phyloP scores from a whole-genome alignment of 768 basidiomycete species.

The Chalciporus sphaerocephalus region DNA sequence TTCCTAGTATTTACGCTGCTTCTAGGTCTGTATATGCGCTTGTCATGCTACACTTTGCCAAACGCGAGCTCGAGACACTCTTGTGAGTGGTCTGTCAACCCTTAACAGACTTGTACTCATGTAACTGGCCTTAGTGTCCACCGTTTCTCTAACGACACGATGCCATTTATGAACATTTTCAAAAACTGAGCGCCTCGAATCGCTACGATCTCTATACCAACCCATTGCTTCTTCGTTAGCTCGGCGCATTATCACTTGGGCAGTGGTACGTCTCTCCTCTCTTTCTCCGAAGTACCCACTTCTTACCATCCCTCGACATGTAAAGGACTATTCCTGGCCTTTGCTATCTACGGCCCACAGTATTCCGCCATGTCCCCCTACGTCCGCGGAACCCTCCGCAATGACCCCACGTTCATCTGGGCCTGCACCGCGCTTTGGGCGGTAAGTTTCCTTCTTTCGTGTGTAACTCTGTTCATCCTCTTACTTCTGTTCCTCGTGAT shows the following conservation, averaged over 20 bases:
- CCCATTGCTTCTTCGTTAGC: conserved; percentile 40
- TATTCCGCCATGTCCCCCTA: conserved; percentile 65
- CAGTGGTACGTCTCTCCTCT: conserved; percentile 40
- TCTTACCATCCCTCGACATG: conserved; percentile 1
- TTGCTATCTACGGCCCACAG: conserved; percentile 75
- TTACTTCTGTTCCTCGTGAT: conserved; percentile 1
- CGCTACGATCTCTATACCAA: neutral
- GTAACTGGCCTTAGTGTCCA: conserved; percentile 59
- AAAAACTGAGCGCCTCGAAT: conserved; percentile 64
- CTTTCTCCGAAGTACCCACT: neutral
- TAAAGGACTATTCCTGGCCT: conserved; percentile 68
- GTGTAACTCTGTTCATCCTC: neutral
- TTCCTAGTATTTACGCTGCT: conserved; percentile 7
- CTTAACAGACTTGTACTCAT: neutral
- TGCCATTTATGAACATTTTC: conserved; percentile 83
- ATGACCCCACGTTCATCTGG: conserved; percentile 64
- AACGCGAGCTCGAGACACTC: conserved; percentile 89
- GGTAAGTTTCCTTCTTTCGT: conserved; percentile 48
- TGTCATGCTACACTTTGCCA: conserved; percentile 82
- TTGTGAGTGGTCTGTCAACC: conserved; percentile 51
- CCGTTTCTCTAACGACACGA: conserved; percentile 91
- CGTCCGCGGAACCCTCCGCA: conserved; percentile 57
- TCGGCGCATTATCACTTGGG: conserved; percentile 87
- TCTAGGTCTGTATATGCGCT: conserved; percentile 64
- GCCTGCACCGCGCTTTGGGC: conserved; percentile 65